A percentile compares a stretch with the other conserved stretches of the same genome.
Conservation (phyloP, 169 alveolate species). For the Prorocentrum cordatum region DNA sequence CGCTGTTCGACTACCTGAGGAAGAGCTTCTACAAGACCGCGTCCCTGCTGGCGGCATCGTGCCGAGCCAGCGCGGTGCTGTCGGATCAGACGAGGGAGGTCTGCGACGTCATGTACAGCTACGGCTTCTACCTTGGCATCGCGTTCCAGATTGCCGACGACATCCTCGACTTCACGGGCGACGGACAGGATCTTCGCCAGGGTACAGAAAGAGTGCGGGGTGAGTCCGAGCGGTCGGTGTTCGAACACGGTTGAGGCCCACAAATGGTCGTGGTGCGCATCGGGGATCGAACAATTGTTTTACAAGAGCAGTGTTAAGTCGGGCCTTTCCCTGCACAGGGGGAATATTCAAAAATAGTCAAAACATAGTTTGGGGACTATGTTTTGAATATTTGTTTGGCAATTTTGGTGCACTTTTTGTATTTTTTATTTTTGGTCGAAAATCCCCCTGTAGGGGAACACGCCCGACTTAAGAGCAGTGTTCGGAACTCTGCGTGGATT, state of each 20-base stretch:
- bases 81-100: constrained; percentile 15
- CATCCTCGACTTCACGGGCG: constrained; percentile 15
- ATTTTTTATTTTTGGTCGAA: too few species aligned
- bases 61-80: constrained; percentile 42
- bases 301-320: not conserved
- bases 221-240: not conserved
- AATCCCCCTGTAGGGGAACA: too few species aligned
- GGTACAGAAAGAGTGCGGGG: not conserved
- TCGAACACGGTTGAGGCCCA: not conserved
- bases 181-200: not conserved
- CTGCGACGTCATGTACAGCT: constrained; percentile 33
- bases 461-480: too few species aligned
- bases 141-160: constrained; percentile 56
- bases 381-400: too few species aligned
- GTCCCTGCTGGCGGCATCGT: constrained; percentile 42
- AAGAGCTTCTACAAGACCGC: constrained; percentile 59
- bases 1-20: constrained; percentile 18
- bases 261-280: not conserved
- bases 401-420: too few species aligned
- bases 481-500: too few species aligned
- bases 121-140: constrained; percentile 56
- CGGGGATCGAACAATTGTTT: not conserved
- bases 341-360: not conserved
- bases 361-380: too few species aligned
- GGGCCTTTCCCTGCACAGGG: too few species aligned